Conservation (phyloP, 345 rosid genomes). For the Xanthoceras sorbifolium region DNA sequence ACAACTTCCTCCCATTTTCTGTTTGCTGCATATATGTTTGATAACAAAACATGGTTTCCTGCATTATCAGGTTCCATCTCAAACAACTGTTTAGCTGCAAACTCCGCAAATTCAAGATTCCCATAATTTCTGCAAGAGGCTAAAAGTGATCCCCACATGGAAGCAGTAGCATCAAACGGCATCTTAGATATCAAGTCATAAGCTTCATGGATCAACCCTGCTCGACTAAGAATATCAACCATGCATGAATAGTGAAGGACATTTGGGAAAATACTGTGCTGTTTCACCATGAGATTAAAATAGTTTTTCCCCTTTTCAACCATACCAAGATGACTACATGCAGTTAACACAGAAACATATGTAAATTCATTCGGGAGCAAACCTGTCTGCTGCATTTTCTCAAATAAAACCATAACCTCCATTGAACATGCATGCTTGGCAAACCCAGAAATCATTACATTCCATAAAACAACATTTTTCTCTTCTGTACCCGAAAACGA, state of each 20-base stretch:
- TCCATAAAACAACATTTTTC: conserved; percentile 69
- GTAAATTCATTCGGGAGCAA: conserved; percentile 67
- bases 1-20: conserved; percentile 68
- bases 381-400: conserved; percentile 82
- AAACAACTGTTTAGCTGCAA: conserved; percentile 67
- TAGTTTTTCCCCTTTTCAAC: conserved; percentile 60
- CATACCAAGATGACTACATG: conserved; percentile 74
- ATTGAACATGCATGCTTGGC: conserved; percentile 57
- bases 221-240: conserved; percentile 81
- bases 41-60: conserved; percentile 70
- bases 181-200: conserved; percentile 51
- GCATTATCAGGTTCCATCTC: conserved; percentile 75
- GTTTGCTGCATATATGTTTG: conserved; percentile 63
- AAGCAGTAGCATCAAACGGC: conserved; percentile 67
- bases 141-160: conserved; percentile 87
- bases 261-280: conserved; percentile 50
- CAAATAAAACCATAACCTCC: conserved; percentile 77
- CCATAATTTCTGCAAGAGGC: conserved; percentile 68
- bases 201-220: conserved; percentile 65
- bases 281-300: conserved; percentile 59
- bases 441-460: conserved; percentile 74
- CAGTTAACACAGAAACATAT: conserved; percentile 64
- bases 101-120: conserved; percentile 63
- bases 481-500: conserved; percentile 49
- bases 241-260: conserved; percentile 80